Evolutionary conservation across 768 basidiomycete species (phyloP).

Genomic region (Bullera alba): DNA sequence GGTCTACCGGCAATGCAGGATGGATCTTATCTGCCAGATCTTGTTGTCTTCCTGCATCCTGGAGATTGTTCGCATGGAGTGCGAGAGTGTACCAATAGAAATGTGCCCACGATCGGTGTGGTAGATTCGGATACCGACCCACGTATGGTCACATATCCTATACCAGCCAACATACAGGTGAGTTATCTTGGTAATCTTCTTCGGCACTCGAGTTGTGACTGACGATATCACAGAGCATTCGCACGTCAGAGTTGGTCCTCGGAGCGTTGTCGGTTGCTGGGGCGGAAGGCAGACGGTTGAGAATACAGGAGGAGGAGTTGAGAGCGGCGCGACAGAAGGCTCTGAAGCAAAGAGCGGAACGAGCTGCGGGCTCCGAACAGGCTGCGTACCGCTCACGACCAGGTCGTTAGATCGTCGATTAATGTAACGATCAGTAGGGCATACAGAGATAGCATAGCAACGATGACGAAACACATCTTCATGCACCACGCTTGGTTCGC

Average conservation of each 20-base stretch:
- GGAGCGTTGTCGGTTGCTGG: slow-evolving; percentile 87
- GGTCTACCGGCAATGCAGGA: slow-evolving; percentile 38
- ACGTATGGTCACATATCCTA: slow-evolving; percentile 92
- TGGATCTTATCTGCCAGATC: slow-evolving; percentile 59
- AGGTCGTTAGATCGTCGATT: background rate
- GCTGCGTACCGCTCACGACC: no score
- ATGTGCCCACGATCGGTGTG: slow-evolving; percentile 89
- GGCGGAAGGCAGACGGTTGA: slow-evolving; percentile 45
- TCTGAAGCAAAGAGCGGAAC: background rate
- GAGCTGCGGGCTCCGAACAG: no score
- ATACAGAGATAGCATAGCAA: background rate
- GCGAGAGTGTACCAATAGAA: slow-evolving; percentile 78
- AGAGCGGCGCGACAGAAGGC: background rate
- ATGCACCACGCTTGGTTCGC: background rate
- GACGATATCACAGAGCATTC: slow-evolving; percentile 51
- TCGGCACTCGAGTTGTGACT: background rate
- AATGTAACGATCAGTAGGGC: background rate
- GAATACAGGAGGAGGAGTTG: slow-evolving; percentile 18
- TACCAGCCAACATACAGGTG: slow-evolving; percentile 92
- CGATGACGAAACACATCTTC: background rate
- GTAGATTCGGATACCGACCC: slow-evolving; percentile 95
- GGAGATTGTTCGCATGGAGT: slow-evolving; percentile 70
- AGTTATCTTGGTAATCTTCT: slow-evolving; percentile 8
- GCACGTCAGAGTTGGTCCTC: slow-evolving; percentile 82
- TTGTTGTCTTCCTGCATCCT: slow-evolving; percentile 86